Evolutionary conservation across 2,329 filamentous ascomycete species (phyloP), one percentile per base, ranked within the genome.

Genomic region (Geosmithia flava): DNA sequence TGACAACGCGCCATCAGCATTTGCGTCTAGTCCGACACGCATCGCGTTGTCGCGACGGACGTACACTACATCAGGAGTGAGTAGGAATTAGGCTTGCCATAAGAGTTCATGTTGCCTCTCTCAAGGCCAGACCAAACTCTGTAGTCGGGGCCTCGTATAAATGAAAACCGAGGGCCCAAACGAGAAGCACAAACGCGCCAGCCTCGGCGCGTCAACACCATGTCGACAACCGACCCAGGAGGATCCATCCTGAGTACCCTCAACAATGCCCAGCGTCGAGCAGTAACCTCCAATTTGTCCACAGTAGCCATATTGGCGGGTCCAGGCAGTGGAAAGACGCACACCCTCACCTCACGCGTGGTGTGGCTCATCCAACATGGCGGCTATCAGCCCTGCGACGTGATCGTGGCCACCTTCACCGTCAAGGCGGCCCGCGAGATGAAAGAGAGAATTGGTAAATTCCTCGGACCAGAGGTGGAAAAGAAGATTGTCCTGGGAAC

Each of bases 331-430:
- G 91, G 93, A 19, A 97, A 98, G 67, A 98, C 91, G 15, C 94
- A 96, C 64, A 97, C 93, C 1, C 74, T 98, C 48, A 95, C 90
- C 0, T 87, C 90, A 43, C 85, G 93, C 52, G 88, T 96, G 50
- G 90, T 90, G 56, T 94, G 91, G 74, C 79, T 96, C 29, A 76
- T 96, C 48, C 78, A 83, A 46, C 73, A 85, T 56, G 69, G 79
- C 55, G 79, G 82, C 42, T 78, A 87, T 56, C 76, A 80, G 49
- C 91, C 91, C 58, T 81, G 85, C 68, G 88, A 96, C 67, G 81
- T 97, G 57, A 82, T 98, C 51, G 91, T 96, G 51, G 93, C 91
- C 52, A 97, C 91, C 0, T 98, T 98, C 61, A 98, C 93, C 2
- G 89, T 95, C 62, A 97, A 97, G 64, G 90, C 93, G 1, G 87